Evolutionary conservation across 78 protist genomes (phyloP), one percentile per base, ranked within the genome.

Genomic region (Dictyostelium capitatum): DNA sequence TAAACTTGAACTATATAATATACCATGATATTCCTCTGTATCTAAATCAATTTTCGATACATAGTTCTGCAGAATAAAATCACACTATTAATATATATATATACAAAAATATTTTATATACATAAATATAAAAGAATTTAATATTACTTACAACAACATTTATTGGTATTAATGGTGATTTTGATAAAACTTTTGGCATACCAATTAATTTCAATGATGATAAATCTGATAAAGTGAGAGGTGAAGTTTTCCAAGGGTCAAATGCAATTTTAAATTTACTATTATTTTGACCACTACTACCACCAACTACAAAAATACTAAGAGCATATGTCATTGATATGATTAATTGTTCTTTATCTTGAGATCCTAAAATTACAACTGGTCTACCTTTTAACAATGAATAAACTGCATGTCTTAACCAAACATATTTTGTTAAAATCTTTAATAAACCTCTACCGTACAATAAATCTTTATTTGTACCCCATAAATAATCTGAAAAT

Each of bases 331-430:
- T 32, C 82, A 93, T 54, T 6, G 80, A 37, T 9, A 87, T 82
- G 19, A 83, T 83, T 20, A 19, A 28, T 82, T n/a, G 84, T 65
- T 89, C 95, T 72, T 91, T 95, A 37, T 75, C 75, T 30, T 20
- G 50, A 9, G 32, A n/a, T 23, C 89, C 97, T 10, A 81, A 25
- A 53, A 95, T 77, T 10, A 95, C 46, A 50, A 95, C 80, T 11
- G 97, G 81, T 25, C 97, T 32, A 3, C 97, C 97, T 51, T 73
- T 89, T 15, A 95, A 83, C 14, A 95, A 48, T 10, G 97, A 92
- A 46, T 80, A 95, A 37, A 89, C 77, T 2, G 69, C 83, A 70
- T 93, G 96, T 72, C 80, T 62, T 19, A 79, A 12, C 90, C 89
- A 93, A 47, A 25, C 37, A 41, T 70, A 87, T 37, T 48, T 74